These are phyloP conservation scores for Hericium coralloides DNA, from an alignment of 768 basidiomycete genomes.

Conservation along the genomic window DNA sequence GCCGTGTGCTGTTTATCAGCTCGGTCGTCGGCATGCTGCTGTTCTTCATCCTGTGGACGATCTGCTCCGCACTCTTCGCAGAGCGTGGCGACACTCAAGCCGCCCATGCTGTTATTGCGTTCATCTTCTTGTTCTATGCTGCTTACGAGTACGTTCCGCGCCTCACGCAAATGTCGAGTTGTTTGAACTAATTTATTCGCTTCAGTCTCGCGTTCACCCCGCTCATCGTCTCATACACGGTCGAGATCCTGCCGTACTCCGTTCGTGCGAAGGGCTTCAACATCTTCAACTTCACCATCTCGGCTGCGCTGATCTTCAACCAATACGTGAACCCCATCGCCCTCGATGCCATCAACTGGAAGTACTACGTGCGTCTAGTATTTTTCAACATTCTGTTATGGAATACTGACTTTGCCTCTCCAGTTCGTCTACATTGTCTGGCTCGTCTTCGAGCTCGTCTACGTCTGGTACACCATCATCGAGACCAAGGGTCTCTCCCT, in stretches of 20 bases:
- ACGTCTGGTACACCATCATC: constrained; percentile 56
- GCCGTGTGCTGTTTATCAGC: constrained; percentile 60
- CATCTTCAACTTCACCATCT: constrained; percentile 72
- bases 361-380: constrained; percentile 52
- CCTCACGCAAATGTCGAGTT: neutral
- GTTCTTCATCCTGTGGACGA: constrained; percentile 62
- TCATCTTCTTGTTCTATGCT: constrained; percentile 79
- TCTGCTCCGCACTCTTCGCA: constrained; percentile 44
- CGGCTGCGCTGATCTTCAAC: constrained; percentile 78
- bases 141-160: constrained; percentile 53
- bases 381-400: neutral
- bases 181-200: constrained; percentile 1
- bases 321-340: constrained; percentile 85
- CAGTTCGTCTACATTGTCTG: constrained; percentile 64
- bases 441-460: constrained; percentile 57
- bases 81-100: constrained; percentile 19
- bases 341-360: constrained; percentile 55
- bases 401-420: neutral
- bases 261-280: constrained; percentile 84
- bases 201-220: constrained; percentile 73
- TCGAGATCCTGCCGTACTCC: constrained; percentile 79
- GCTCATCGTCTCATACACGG: constrained; percentile 77
- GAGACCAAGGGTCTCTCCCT: constrained; percentile 69
- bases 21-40: constrained; percentile 52
- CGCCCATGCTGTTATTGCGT: constrained; percentile 61